Base-by-base conservation (phyloP, 768 basidiomycete genomes). In the Boletus subparvulus region DNA sequence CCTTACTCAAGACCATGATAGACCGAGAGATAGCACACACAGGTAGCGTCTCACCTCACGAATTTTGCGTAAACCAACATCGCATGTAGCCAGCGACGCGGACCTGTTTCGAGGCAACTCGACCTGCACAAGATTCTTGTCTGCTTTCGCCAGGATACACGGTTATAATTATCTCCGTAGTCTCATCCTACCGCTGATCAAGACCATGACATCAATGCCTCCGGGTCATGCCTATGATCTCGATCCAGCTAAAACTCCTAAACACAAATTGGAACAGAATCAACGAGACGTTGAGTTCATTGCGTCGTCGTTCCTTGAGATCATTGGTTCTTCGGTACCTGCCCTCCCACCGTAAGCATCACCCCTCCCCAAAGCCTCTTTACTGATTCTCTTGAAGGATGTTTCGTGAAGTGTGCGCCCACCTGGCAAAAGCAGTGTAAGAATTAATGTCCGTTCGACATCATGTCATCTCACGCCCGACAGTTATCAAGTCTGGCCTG, bases 101-200 rank as follows among this genome's bases (percentile, higher is more conserved):
- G 80, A 83, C n/a, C 74, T 98, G 9, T 97, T 98, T 76, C 81
- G 95, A 48, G 80, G 89, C 58, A 97, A 96, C 69, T 88, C 90
- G 3, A 90, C 90, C 1, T 92, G 87, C 63, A 90, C 90, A n/a
- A 78, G 90, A 42, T 87, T 98, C 55, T 74, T 97, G 44, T 92
- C 92, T 7, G 84, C 86, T 2, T 95, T 95, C 63, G 92, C 91
- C 4, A 86, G 81, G 66, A 84, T 89, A n/a, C 92, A 94, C 58
- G 95, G 94, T 5, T 97, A 96, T 70, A 86, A 87, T 55, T 97
- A 96, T 70, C 77, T 97, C n/a, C 82, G 94, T 19, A 83, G 80
- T 44, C 78, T 95, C 24, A 81, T 96, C 45, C 76, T 81, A 42
- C 92, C 93, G 4, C 77, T 96, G 32, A 80, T 97, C 60, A 81